Percentiles rank a stretch among this genome's conserved stretches.
These are phyloP conservation scores for Candida yuanshanica DNA, from an alignment of 805 yeast genomes.

Conservation along the genomic window DNA sequence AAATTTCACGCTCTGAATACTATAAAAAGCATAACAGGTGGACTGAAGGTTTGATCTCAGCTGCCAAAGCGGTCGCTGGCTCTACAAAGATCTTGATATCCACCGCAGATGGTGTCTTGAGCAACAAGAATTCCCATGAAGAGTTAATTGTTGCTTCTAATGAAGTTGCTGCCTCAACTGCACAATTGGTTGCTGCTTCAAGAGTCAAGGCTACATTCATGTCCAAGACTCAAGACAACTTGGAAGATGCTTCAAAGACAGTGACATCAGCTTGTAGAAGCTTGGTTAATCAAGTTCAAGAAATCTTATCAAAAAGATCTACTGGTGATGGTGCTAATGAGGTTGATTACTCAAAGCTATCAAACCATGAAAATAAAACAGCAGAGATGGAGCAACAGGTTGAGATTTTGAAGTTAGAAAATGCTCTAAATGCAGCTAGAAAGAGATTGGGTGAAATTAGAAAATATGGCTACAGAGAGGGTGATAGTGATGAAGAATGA, in stretches of 20 bases:
- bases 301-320: conserved; percentile 37
- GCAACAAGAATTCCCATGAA: conserved; percentile 61
- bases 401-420: conserved; percentile 77
- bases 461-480: conserved; percentile 66
- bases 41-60: conserved; percentile 91
- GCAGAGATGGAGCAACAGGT: conserved; percentile 92
- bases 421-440: conserved; percentile 63
- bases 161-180: conserved; percentile 89
- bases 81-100: conserved; percentile 76
- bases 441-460: conserved; percentile 82
- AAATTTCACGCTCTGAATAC: conserved; percentile 62
- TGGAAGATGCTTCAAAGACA: conserved; percentile 61
- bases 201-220: conserved; percentile 75
- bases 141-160: conserved; percentile 85
- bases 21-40: conserved; percentile 85
- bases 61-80: conserved; percentile 80
- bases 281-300: conserved; percentile 66
- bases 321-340: conserved; percentile 30
- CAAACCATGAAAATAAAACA: conserved; percentile 78
- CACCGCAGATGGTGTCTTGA: conserved; percentile 81
- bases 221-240: conserved; percentile 68
- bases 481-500: conserved; percentile 49
- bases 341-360: conserved; percentile 60
- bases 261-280: conserved; percentile 75
- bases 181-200: conserved; percentile 87